These are phyloP conservation scores for Cyberlindnera mrakii DNA, from an alignment of 805 yeast genomes.

Conservation along the genomic window DNA sequence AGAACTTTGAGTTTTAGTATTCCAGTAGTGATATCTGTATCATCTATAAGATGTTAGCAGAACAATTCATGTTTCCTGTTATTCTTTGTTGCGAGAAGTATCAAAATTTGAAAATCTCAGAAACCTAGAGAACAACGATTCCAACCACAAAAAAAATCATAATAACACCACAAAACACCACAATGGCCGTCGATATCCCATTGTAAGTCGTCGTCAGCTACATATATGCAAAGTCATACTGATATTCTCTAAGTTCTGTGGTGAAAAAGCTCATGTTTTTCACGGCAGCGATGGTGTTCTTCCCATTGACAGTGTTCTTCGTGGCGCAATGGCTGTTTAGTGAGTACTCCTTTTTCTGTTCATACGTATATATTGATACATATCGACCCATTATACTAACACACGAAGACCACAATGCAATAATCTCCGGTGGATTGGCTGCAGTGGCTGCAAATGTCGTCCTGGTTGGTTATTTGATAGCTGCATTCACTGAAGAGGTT, in stretches of 20 bases:
- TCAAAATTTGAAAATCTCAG: not conserved
- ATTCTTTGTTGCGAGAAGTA: not conserved
- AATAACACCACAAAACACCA: not conserved
- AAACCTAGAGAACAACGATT: not conserved
- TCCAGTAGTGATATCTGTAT: no score
- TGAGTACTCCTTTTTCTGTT: not conserved
- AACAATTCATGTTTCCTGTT: no score
- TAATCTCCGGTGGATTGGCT: constrained; percentile 74
- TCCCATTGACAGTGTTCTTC: constrained; percentile 64
- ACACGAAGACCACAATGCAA: constrained; percentile 34
- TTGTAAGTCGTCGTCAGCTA: constrained; percentile 11
- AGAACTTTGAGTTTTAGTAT: no score
- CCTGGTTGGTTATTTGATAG: constrained; percentile 63
- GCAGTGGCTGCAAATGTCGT: constrained; percentile 73
- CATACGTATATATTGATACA: constrained; percentile 4
- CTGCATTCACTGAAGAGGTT: constrained; percentile 65
- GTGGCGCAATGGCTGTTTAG: constrained; percentile 34
- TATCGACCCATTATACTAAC: constrained; percentile 12
- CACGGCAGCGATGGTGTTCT: constrained; percentile 69
- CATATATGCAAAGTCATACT: not conserved
- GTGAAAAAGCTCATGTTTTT: constrained; percentile 63
- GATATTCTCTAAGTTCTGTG: constrained; percentile 40
- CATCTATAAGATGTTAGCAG: no score
- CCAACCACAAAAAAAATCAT: not conserved
- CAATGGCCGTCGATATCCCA: constrained; percentile 24